A percentile compares a stretch with the other conserved stretches of the same genome.
Evolutionary conservation across 1,139 yeast genomes (phyloP).

Genomic region (Kodamaea fungicola): DNA sequence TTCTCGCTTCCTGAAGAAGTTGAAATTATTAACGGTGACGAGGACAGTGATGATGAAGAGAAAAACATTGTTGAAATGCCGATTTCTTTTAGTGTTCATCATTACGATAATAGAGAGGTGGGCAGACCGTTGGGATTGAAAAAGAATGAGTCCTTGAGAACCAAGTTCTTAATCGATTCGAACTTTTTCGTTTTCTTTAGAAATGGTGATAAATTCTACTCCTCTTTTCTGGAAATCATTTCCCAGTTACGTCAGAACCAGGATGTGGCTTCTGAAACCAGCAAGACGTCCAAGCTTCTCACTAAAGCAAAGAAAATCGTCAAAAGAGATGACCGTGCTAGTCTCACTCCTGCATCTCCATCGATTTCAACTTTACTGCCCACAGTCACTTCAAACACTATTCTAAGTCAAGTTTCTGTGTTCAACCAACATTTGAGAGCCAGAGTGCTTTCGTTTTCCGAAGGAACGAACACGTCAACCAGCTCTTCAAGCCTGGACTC

Average conservation of each 20-base stretch:
- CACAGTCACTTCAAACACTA: constrained; percentile 3
- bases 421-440: constrained; percentile 8
- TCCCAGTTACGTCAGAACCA: constrained; percentile 9
- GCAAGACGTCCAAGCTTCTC: constrained; percentile 11
- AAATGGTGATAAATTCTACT: constrained; percentile 26
- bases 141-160: constrained; percentile 24
- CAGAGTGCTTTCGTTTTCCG: not conserved
- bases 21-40: constrained; percentile 7
- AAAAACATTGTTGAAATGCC: constrained; percentile 16
- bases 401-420: constrained; percentile 7
- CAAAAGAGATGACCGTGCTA: constrained; percentile 3
- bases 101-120: constrained; percentile 11
- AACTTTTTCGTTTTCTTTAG: constrained; percentile 66
- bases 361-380: constrained; percentile 16
- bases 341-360: constrained; percentile 1
- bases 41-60: constrained; percentile 12
- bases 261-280: constrained; percentile 4
- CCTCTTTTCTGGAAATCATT: constrained; percentile 20
- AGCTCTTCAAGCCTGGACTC: not conserved
- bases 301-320: constrained; percentile 13
- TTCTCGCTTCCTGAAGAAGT: constrained; percentile 11
- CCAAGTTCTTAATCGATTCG: constrained; percentile 47
- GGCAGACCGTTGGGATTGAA: not conserved
- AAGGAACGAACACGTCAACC: constrained; percentile 12
- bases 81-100: constrained; percentile 21